A percentile compares a stretch with the other conserved stretches of the same genome.
Conservation (phyloP, 306 rosid genomes). For the Erythrophleum fordii region DNA sequence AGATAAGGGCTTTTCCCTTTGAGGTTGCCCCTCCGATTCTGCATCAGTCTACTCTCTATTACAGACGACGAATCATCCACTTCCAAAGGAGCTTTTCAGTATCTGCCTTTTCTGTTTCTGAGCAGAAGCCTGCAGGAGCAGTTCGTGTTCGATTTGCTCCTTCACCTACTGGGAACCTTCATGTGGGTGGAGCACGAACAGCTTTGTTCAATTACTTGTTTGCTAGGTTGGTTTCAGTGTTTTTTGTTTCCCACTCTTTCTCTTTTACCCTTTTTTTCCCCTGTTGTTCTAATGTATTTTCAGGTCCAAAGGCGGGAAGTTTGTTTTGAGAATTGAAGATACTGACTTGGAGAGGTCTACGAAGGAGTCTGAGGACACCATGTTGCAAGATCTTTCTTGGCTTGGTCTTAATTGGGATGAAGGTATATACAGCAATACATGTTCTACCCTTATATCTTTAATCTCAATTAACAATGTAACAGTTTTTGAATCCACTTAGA, state of each 20-base stretch:
- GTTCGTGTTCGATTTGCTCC: constrained; percentile 98
- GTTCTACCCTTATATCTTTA: neutral
- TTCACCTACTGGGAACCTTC: constrained; percentile 97
- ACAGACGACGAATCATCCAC: constrained; percentile 24
- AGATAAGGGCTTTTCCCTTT: constrained; percentile 38
- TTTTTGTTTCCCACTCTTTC: neutral
- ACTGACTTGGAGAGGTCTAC: constrained; percentile 99
- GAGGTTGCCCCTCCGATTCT: constrained; percentile 50
- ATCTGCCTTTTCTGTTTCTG: constrained; percentile 46
- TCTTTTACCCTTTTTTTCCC: neutral
- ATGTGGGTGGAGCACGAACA: constrained; percentile 97
- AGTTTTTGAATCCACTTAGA: neutral
- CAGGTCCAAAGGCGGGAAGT: constrained; percentile 88
- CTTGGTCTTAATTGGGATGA: constrained; percentile 97
- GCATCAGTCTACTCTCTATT: constrained; percentile 45
- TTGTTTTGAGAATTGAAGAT: constrained; percentile 91
- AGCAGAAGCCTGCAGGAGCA: constrained; percentile 34
- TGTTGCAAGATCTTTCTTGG: constrained; percentile 90
- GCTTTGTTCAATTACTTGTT: constrained; percentile 84
- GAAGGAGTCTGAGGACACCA: constrained; percentile 81
- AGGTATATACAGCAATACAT: constrained; percentile 45
- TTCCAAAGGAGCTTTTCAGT: constrained; percentile 61
- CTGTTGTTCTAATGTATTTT: neutral
- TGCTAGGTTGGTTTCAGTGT: constrained; percentile 52
- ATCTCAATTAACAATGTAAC: neutral